A percentile compares a stretch with the other conserved stretches of the same genome.
Conservation (phyloP, 2,329 filamentous ascomycete genomes). For the Botryotinia narcissicola region DNA sequence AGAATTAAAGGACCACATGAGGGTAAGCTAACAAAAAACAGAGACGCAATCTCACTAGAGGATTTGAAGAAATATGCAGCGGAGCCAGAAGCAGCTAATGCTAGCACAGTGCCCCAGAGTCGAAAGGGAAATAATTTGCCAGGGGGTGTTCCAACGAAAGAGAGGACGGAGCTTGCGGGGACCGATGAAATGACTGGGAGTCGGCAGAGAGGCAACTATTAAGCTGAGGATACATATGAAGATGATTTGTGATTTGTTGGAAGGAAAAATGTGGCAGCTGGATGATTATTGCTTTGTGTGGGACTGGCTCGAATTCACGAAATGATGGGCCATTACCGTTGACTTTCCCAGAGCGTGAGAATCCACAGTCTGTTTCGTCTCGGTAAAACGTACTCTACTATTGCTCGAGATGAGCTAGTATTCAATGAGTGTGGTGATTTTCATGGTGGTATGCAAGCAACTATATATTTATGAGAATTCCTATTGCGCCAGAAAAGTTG, state of each 20-base stretch:
- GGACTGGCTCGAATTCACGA: not conserved
- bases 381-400: not conserved
- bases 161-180: slow-evolving; percentile 28
- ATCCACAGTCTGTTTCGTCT: not conserved
- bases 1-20: not conserved
- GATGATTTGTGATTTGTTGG: not conserved
- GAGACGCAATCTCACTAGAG: slow-evolving; percentile 33
- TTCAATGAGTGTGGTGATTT: not conserved
- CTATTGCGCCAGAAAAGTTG: not conserved
- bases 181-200: slow-evolving; percentile 25
- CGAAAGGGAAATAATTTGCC: slow-evolving; percentile 22
- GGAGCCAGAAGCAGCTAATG: slow-evolving; percentile 28
- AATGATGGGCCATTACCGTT: not conserved
- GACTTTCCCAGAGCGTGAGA: not conserved
- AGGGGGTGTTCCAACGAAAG: slow-evolving; percentile 26
- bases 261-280: not conserved
- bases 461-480: not conserved
- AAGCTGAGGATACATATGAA: not conserved
- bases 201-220: slow-evolving; percentile 2
- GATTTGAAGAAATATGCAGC: slow-evolving; percentile 39
- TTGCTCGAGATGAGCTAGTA: not conserved
- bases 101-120: slow-evolving; percentile 28
- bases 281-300: not conserved
- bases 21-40: not conserved
- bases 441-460: not conserved